A percentile compares a stretch with the other conserved stretches of the same genome.
These are phyloP conservation scores for Candida takata DNA, from an alignment of 805 yeast species.

Conservation along the genomic window DNA sequence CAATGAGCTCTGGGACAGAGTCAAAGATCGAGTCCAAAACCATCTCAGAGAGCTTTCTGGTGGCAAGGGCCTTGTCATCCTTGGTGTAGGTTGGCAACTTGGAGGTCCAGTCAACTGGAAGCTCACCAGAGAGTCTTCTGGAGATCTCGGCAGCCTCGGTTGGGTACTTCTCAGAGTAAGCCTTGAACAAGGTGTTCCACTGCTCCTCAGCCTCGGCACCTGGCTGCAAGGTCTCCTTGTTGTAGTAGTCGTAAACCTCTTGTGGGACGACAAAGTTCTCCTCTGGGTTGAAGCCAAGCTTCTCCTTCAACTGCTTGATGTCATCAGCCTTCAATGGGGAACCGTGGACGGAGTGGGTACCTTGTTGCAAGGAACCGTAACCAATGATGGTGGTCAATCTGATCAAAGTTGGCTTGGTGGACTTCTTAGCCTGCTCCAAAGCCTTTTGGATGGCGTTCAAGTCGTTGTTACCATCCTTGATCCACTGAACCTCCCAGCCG, in stretches of 20 bases:
- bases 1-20: constrained; percentile 78
- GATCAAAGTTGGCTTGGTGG: constrained; percentile 85
- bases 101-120: constrained; percentile 79
- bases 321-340: constrained; percentile 93
- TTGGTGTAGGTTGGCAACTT: constrained; percentile 75
- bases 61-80: constrained; percentile 75
- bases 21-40: constrained; percentile 58
- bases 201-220: constrained; percentile 65
- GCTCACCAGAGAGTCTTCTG: constrained; percentile 70
- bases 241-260: constrained; percentile 72
- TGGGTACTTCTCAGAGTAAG: constrained; percentile 66
- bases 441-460: constrained; percentile 64
- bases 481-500: constrained; percentile 85
- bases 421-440: constrained; percentile 71
- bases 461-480: constrained; percentile 77
- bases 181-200: constrained; percentile 63
- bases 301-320: constrained; percentile 73
- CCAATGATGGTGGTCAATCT: constrained; percentile 90
- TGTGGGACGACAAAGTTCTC: constrained; percentile 72
- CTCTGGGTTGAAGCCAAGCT: constrained; percentile 84
- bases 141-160: constrained; percentile 68
- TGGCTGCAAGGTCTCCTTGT: constrained; percentile 42
- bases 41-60: constrained; percentile 89
- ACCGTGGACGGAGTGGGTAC: constrained; percentile 94
- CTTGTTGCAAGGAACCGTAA: constrained; percentile 78